These are phyloP conservation scores for Wickerhamomyces silvicola DNA, from an alignment of 805 yeast species.

Conservation along the genomic window DNA sequence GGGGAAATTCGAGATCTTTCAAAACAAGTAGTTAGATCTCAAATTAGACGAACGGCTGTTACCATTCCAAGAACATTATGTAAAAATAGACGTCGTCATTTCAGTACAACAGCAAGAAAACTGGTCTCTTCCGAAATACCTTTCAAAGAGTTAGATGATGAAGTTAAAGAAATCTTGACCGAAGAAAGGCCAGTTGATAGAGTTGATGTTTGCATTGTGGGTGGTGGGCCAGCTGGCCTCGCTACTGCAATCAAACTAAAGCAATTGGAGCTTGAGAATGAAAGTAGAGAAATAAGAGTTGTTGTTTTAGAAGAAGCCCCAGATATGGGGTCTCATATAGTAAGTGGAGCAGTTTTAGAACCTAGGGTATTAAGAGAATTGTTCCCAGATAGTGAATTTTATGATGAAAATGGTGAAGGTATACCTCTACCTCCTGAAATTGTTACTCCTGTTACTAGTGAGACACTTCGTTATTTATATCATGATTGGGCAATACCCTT, in stretches of 20 bases:
- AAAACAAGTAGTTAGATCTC: constrained; percentile 1
- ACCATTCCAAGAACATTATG: too few species aligned
- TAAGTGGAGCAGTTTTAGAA: constrained; percentile 92
- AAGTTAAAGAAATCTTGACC: constrained; percentile 38
- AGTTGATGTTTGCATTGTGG: constrained; percentile 93
- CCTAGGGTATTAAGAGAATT: constrained; percentile 84
- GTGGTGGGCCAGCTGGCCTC: constrained; percentile 97
- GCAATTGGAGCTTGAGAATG: constrained; percentile 64
- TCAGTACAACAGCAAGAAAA: not conserved
- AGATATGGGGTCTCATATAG: constrained; percentile 87
- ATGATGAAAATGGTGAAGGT: constrained; percentile 44
- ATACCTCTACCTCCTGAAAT: constrained; percentile 75
- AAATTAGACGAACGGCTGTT: too few species aligned
- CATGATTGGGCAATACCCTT: constrained; percentile 55
- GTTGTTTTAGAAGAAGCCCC: constrained; percentile 89
- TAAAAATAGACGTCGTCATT: too few species aligned
- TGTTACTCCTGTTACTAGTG: constrained; percentile 68
- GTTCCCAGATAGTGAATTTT: constrained; percentile 59
- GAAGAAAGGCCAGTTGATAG: constrained; percentile 76
- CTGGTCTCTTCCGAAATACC: constrained; percentile 20
- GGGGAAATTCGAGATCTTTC: constrained; percentile 1
- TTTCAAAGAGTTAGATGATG: constrained; percentile 29
- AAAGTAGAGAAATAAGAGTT: constrained; percentile 70
- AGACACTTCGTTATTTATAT: constrained; percentile 67
- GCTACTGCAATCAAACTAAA: constrained; percentile 89